Conservation (phyloP, 306 rosid species). For the Castanea sativa region DNA sequence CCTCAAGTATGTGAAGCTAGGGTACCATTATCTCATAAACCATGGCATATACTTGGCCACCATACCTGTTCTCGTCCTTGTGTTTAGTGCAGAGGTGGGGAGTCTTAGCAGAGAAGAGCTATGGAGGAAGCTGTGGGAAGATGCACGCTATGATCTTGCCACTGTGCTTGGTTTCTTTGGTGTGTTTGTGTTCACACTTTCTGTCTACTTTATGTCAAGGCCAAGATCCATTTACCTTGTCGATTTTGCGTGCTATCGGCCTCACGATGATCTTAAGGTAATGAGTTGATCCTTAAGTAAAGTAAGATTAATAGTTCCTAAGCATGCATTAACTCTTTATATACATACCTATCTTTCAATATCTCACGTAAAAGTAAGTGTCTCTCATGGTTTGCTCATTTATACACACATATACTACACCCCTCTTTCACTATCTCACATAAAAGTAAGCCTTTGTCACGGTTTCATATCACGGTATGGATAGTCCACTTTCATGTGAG, state of each 20-base stretch:
- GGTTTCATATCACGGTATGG: too few species aligned
- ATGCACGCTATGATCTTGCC: constrained; percentile 79
- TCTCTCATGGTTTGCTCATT: too few species aligned
- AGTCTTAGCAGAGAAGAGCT: constrained; percentile 74
- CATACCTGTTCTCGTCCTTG: constrained; percentile 68
- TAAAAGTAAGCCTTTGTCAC: too few species aligned
- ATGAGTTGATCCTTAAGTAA: too few species aligned
- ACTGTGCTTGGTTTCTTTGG: constrained; percentile 72
- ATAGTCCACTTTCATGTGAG: too few species aligned
- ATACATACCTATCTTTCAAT: too few species aligned
- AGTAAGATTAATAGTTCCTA: too few species aligned
- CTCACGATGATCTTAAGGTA: constrained; percentile 79
- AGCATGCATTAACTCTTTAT: too few species aligned
- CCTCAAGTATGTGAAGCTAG: constrained; percentile 89
- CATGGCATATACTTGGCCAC: constrained; percentile 85
- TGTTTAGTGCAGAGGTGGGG: constrained; percentile 90
- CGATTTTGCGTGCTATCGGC: constrained; percentile 75
- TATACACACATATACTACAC: too few species aligned
- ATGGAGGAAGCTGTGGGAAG: constrained; percentile 88
- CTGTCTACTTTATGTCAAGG: constrained; percentile 86
- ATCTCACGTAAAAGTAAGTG: too few species aligned
- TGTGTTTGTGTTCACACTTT: constrained; percentile 77
- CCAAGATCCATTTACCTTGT: constrained; percentile 84
- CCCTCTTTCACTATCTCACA: too few species aligned
- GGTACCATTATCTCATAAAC: constrained; percentile 85